Evolutionary conservation across 106 monocot genomes (phyloP).

Genomic region (Acorus calamus): DNA sequence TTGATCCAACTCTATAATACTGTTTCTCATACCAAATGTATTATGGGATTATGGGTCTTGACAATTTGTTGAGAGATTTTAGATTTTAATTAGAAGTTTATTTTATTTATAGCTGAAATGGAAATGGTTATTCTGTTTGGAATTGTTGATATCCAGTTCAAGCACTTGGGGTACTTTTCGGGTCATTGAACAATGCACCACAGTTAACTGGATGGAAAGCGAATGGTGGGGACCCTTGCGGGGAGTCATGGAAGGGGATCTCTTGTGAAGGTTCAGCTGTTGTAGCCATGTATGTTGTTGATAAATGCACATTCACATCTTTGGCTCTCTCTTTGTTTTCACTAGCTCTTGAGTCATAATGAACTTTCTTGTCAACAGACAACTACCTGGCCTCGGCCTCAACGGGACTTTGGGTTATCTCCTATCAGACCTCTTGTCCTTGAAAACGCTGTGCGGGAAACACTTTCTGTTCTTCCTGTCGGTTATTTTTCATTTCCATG

Average conservation of each 20-base stretch:
- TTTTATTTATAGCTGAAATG: too few relatives aligned
- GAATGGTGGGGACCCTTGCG: conserved; percentile 52
- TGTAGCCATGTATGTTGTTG: conserved; percentile 28
- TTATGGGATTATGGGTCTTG: too few relatives aligned
- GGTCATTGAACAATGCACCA: conserved; percentile 33
- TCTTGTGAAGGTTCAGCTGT: conserved; percentile 47
- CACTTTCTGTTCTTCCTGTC: background rate
- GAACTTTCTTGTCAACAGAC: conserved; percentile 15
- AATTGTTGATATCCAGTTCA: conserved; percentile 23
- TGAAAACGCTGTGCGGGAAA: conserved; percentile 68
- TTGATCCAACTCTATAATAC: too few relatives aligned
- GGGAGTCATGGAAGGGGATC: conserved; percentile 54
- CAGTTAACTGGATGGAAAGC: conserved; percentile 56
- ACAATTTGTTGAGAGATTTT: too few relatives aligned
- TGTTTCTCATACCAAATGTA: too few relatives aligned
- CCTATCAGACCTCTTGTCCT: conserved; percentile 53
- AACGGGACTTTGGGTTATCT: conserved; percentile 73
- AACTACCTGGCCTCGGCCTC: conserved; percentile 54
- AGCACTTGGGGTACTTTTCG: conserved; percentile 36
- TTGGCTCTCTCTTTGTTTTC: background rate
- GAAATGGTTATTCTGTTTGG: too few relatives aligned
- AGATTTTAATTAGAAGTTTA: too few relatives aligned
- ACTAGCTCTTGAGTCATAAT: background rate
- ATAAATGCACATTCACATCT: background rate
- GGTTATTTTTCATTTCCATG: background rate